Base-by-base conservation (phyloP, 192 early-diverging fungal species). In the Coemansia sp. region DNA sequence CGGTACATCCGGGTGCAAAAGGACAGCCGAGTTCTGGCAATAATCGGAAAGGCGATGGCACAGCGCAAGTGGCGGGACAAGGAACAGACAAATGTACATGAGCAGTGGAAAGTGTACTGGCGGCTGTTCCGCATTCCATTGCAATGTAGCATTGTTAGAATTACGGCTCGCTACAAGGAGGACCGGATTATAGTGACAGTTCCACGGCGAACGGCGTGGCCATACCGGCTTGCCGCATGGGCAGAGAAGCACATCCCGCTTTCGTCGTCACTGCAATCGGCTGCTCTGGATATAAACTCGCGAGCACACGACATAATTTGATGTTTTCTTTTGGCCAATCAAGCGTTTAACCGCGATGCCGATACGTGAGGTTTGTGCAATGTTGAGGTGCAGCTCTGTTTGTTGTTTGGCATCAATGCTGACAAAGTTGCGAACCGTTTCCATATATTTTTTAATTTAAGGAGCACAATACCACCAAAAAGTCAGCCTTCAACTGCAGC, bases 31-130 rank as follows among this genome's bases (percentile, higher is more conserved):
- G 57, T 66, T 11, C 25, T 76, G 50, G 74, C 74, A 0, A 53
- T 76, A 2, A 67, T 76, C 6, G 74, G 58, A 22, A 76, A 76
- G 37, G 74, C 74, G 2, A 65, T 76, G 74, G 74, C 74, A 0
- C 58, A 56, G 2, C 7, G 73, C 4, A 55, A 65, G 50, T 75
- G 73, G 73, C 22, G 31, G 7, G 73, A 75, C 22, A 38, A 40
- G 38, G 31, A 41, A 0, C 25, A 15, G 0, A 27, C 14, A 4
- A 65, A 70, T 37, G 67, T 70, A 40, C 73, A 75, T 20, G 73
- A 75, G 60, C 54, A 50, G 63, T 75, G 73, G 73, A 61, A 55
- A 27, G 64, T 69, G 11, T 70, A 75, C 42, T 69, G 67, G 67
- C 59, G 73, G 48, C 22, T 65, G 19, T 75, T 75, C 29, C 30